Base-by-base conservation (phyloP, 495 filamentous ascomycete genomes). In the Astrothelium subdiscretum region DNA sequence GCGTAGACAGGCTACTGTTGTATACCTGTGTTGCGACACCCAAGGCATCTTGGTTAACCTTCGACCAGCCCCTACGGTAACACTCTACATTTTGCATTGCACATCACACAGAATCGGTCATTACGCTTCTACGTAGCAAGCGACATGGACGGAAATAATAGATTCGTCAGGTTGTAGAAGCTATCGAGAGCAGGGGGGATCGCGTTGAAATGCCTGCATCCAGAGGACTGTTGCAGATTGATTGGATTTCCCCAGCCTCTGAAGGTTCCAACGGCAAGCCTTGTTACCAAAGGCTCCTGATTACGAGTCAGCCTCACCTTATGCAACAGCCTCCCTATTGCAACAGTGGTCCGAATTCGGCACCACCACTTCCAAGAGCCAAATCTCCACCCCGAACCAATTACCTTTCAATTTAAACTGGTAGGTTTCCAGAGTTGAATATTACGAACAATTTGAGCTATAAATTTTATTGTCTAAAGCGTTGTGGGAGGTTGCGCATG, bases 361-460 rank as follows among this genome's bases (percentile, higher is more conserved):
- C 35, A 15, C 35, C 35, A 40, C 35, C 35, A 40, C 35, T 40
- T 40, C 35, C 31, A 43, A 57, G 35, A 22, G 51, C 48, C 22
- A 40, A 62, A 63, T 62, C 54, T 59, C 63, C 59, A 61, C 63
- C 32, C 15, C 35, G 31, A 60, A 26, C 32, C 52, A 42, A 20
- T 15, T 31, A 31, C 38, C 5, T 40, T 40, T 40, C 35, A 40
- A 40, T 40, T 40, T 15, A 40, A 40, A 15, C 35, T 6, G 35
- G 35, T 6, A 40, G 35, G 15, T 40, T 40, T 15, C 5, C 35
- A 40, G 35, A 40, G 35, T 40, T 40, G 35, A 40, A 6, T 40
- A 40, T 40, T 40, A 40, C 15, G 35, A 40, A 40, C 35, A 40
- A 40, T 15, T 40, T 40, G 35, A 40, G 15, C 35, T 40, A 40